Base-by-base conservation (phyloP, 148 eudicot genomes). In the Polygonum aviculare region DNA sequence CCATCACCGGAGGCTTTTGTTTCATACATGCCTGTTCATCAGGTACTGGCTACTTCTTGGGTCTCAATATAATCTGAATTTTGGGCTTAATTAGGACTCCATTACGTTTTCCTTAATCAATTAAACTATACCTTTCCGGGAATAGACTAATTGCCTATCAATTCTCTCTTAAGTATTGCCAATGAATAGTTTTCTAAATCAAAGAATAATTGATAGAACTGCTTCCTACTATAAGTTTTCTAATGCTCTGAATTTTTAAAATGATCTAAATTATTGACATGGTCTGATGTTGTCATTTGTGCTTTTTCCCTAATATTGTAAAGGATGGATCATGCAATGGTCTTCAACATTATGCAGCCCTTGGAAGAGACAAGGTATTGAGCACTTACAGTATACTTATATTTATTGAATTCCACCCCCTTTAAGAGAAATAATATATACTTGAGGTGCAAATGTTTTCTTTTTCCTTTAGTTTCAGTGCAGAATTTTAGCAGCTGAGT, bases 291-390 rank as follows among this genome's bases (percentile, higher is more conserved):
- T 22, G 11, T 63, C 14, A 26, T 19, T 63, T 72, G 16, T 35
- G 36, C 76, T 71, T 59, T 57, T 19, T 16, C 7, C 10, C 22
- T 26, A 9, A 73, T 78, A 65, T 44, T 72, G 72, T 67, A 14
- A 12, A 75, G 99, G 99, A 95, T 87, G 99, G 98, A 77, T 95
- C 99, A 5, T 95, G 99, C 73, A 95, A 95, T 81, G 99, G 99
- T 69, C 86, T 95, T 72, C 99, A 95, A 80, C 99, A 95, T 76
- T 95, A 95, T 83, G 99, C 99, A 81, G 99, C 99, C 71, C 94
- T 95, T 67, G 99, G 98, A 39, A 90, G 97, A 85, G 99, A 95
- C 86, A 92, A 88, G 99, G 99, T 95, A 94, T 74, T 77, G 75
- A 21, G 31, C 69, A 73, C 41, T 55, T n/a, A 51, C 38, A 15